Conservation (phyloP, 805 yeast species). For the Saccharomycopsis sp. region DNA sequence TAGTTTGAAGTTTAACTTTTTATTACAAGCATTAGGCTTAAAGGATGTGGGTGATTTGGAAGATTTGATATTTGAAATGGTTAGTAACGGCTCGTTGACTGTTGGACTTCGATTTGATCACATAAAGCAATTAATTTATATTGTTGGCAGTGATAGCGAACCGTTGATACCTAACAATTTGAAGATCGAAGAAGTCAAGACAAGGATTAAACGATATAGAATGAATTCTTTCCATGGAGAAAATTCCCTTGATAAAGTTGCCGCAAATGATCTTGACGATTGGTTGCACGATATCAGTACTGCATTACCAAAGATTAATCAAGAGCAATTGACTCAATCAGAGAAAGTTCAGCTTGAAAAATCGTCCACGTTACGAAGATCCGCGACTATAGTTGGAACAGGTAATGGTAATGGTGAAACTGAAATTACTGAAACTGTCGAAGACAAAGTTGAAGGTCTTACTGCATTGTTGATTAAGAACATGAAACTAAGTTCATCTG, state of each 20-base stretch:
- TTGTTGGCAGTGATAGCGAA: not conserved
- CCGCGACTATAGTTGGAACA: not conserved
- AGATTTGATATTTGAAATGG: constrained; percentile 17
- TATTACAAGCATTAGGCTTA: constrained; percentile 3
- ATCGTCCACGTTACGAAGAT: not conserved
- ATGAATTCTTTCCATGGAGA: not conserved
- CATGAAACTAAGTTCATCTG: not conserved
- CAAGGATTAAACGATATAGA: not conserved
- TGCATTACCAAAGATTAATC: constrained; percentile 4
- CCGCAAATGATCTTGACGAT: not conserved
- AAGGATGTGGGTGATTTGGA: constrained; percentile 4
- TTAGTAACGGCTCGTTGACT: constrained; percentile 6
- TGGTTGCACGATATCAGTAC: not conserved
- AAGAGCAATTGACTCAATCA: constrained; percentile 12
- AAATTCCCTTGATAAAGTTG: not conserved
- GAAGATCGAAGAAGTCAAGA: not conserved
- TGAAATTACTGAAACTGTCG: not conserved
- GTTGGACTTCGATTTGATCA: constrained; percentile 8
- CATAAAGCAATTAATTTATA: not conserved
- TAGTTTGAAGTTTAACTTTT: constrained; percentile 3
- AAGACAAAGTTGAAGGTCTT: not conserved
- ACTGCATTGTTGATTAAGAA: not conserved
- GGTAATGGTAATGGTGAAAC: not conserved
- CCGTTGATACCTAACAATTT: constrained; percentile 4
- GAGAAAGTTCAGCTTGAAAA: constrained; percentile 15